These are phyloP conservation scores for Hypsizygus ulmarius DNA, from an alignment of 1,284 basidiomycete species.

Conservation along the genomic window DNA sequence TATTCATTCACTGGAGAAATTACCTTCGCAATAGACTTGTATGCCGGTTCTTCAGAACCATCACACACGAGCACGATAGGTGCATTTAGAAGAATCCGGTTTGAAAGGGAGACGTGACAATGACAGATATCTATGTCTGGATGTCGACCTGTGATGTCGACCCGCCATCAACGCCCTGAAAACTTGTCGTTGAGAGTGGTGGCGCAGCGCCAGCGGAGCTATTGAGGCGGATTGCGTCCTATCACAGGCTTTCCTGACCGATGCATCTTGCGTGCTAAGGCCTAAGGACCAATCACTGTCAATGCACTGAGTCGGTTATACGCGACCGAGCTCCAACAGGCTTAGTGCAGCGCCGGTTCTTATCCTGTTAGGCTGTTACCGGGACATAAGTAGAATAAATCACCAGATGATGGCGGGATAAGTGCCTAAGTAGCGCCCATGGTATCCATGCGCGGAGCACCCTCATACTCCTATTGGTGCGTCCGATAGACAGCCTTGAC, in stretches of 20 bases:
- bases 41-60: too few relatives aligned
- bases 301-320: neutral
- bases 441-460: neutral
- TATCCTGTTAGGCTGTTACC: too few relatives aligned
- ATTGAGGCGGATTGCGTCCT: neutral
- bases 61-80: too few relatives aligned
- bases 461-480: neutral
- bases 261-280: neutral
- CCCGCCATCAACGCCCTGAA: slow-evolving; percentile 11
- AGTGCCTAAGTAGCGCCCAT: neutral
- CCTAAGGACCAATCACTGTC: neutral
- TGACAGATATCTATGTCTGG: neutral
- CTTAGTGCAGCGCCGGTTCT: too few relatives aligned
- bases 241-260: neutral
- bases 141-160: neutral
- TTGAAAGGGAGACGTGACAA: too few relatives aligned
- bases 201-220: slow-evolving; percentile 7
- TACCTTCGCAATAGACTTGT: too few relatives aligned
- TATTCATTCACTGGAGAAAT: too few relatives aligned
- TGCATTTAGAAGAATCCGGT: too few relatives aligned
- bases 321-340: too few relatives aligned
- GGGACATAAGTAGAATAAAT: neutral
- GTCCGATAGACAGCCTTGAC: too few relatives aligned
- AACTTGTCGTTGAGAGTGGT: slow-evolving; percentile 4
- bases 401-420: neutral